phyloP scores from a whole-genome alignment of 768 basidiomycete genomes.

The Clathrus columnatus region DNA sequence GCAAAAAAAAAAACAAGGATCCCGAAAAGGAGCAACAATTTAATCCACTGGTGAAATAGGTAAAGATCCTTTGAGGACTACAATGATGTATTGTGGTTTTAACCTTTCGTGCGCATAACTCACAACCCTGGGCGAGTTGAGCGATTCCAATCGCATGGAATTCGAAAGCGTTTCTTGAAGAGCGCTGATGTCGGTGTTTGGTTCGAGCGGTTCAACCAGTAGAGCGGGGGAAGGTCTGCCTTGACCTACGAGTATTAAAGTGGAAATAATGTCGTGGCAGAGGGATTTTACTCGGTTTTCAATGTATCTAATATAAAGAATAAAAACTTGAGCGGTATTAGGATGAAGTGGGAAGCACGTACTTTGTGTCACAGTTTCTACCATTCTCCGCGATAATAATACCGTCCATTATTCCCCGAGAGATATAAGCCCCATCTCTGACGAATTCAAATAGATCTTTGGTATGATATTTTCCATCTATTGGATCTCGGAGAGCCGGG shows the following conservation, averaged over 20 bases:
- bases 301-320: not conserved
- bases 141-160: too few species aligned
- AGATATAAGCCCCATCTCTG: not conserved
- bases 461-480: not conserved
- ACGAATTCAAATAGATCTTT: not conserved
- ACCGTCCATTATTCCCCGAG: not conserved
- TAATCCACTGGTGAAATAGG: too few species aligned
- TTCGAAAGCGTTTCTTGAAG: too few species aligned
- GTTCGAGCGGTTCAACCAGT: not conserved
- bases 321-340: too few species aligned
- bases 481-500: not conserved
- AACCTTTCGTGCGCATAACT: too few species aligned
- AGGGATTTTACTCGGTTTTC: not conserved
- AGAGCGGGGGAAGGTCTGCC: not conserved
- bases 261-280: not conserved
- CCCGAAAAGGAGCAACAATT: too few species aligned
- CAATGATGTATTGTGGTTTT: too few species aligned
- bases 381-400: not conserved
- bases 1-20: too few species aligned
- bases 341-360: not conserved
- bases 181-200: not conserved
- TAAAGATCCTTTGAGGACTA: too few species aligned
- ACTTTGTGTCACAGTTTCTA: not conserved
- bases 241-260: not conserved
- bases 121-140: too few species aligned